A percentile compares a stretch with the other conserved stretches of the same genome.
Conservation (phyloP, 2,329 filamentous ascomycete genomes). For the Pseudogymnoascus sp. region DNA sequence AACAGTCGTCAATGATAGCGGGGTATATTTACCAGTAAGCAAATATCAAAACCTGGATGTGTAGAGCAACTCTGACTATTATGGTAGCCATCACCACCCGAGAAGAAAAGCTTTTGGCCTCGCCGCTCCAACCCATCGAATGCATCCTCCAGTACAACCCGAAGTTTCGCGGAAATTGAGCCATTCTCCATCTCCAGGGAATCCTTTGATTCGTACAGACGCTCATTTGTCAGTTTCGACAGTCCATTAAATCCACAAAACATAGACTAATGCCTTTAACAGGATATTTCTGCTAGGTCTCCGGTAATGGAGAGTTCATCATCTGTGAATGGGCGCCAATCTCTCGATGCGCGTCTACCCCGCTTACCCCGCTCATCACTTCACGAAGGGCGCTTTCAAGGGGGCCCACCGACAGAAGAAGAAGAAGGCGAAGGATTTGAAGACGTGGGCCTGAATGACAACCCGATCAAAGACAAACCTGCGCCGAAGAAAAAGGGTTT, state of each 20-base stretch:
- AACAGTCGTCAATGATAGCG: constrained; percentile 89
- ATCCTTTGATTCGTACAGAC: constrained; percentile 92
- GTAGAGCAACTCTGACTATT: constrained; percentile 12
- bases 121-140: constrained; percentile 43
- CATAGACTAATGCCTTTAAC: constrained; percentile 16
- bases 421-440: constrained; percentile 81
- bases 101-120: constrained; percentile 76
- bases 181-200: constrained; percentile 93
- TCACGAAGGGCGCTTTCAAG: constrained; percentile 49
- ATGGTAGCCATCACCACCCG: constrained; percentile 72
- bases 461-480: constrained; percentile 50
- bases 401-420: constrained; percentile 60
- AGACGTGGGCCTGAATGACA: constrained; percentile 80
- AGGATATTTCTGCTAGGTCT: constrained; percentile 88
- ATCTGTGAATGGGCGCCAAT: constrained; percentile 58
- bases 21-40: constrained; percentile 84
- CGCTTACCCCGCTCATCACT: constrained; percentile 56
- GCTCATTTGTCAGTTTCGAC: constrained; percentile 71
- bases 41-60: not conserved
- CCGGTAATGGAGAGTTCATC: constrained; percentile 58
- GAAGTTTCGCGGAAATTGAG: constrained; percentile 71
- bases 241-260: constrained; percentile 8
- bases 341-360: constrained; percentile 64
- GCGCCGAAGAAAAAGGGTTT: constrained; percentile 63
- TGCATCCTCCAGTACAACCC: constrained; percentile 46